Evolutionary conservation across 805 yeast genomes (phyloP), one percentile per base, ranked within the genome.

Genomic region (Saturnispora ahearnii): DNA sequence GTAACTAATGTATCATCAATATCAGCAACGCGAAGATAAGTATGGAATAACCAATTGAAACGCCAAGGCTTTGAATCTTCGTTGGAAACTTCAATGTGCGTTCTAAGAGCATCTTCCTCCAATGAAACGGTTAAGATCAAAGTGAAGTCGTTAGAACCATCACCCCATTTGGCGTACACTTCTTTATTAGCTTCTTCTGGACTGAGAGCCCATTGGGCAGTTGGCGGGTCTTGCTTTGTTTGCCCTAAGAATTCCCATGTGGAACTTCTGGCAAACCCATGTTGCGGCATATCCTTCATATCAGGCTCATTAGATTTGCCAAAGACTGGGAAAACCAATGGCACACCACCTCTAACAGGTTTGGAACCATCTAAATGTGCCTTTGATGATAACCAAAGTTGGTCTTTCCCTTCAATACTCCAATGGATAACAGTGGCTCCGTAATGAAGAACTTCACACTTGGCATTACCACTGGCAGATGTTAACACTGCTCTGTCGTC

Each of bases 301-400:
- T 86, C 85, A 50, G 71, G 74, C 7, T 76, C 73, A 31, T 73
- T 72, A 12, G 73, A 71, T 55, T 81, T 89, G 52, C 99, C 98
- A 60, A 86, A 86, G 1, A 84, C 87, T 2, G 99, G 99, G 75
- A 93, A 93, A 8, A 91, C 98, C 24, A 93, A 71, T 11, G 99
- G 99, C 48, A 93, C 87, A 46, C 99, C 99, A 56, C 99, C 99
- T 65, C 99, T 79, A 18, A 93, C 97, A 1, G 99, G 95, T 62
- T 84, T 86, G 42, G 91, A 70, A 10, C 98, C 98, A 62, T 93
- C 98, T 53, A 91, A 69, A 59, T 81, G 80, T 44, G 98, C 96
- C 36, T 78, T 91, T 10, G 71, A 64, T 7, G 84, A 77, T 30
- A 84, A 70, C 95, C 96, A 93, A 51, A 93, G 73, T 68, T 87